phyloP scores from a whole-genome alignment of 2,329 filamentous ascomycete species.

The Talaromyces islandicus region DNA sequence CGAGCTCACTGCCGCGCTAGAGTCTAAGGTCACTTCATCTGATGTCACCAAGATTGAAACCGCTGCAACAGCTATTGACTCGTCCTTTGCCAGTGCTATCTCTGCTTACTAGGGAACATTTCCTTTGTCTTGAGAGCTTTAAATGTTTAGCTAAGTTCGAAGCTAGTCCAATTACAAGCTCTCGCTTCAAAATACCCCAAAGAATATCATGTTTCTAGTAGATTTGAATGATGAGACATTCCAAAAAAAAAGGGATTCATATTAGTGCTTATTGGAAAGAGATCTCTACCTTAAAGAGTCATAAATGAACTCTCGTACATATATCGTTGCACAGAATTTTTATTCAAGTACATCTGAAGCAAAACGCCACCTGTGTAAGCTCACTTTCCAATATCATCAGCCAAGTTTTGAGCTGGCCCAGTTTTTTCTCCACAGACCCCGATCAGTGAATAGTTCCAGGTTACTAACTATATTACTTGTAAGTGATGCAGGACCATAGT shows the following conservation, averaged over 20 bases:
- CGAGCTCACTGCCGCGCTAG: background rate
- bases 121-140: background rate
- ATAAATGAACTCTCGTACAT: no score
- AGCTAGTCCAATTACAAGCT: background rate
- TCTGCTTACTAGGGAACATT: background rate
- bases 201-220: background rate
- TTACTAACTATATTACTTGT: no score
- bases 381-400: no score
- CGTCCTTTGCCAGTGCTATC: conserved; percentile 4
- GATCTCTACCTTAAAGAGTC: background rate
- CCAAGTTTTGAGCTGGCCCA: no score
- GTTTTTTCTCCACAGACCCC: no score
- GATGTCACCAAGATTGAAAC: background rate
- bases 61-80: conserved; percentile 1
- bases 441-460: no score
- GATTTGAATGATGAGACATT: background rate
- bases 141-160: background rate
- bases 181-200: background rate
- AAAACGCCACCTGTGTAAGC: no score
- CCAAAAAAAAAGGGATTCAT: background rate
- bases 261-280: background rate
- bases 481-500: no score
- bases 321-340: no score
- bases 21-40: background rate
- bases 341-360: no score